Conservation (phyloP, 129 eudicot genomes). For the Oenanthe sinensis region DNA sequence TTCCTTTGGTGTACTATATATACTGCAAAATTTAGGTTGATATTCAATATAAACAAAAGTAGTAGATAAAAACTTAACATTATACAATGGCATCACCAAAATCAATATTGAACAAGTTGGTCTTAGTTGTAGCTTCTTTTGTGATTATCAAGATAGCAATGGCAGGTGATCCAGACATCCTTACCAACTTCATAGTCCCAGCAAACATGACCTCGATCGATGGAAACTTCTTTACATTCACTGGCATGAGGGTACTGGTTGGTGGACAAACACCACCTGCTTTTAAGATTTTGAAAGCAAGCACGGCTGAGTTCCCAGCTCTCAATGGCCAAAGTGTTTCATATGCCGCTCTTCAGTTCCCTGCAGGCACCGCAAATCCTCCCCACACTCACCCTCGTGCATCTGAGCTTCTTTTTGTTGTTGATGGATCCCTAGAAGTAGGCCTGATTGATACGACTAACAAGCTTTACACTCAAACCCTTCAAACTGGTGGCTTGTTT, state of each 20-base stretch:
- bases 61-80: not conserved
- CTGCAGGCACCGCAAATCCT: not conserved
- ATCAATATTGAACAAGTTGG: not conserved
- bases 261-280: not conserved
- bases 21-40: not conserved
- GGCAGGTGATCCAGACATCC: not conserved
- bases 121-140: not conserved
- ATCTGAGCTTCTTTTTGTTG: not conserved
- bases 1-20: not conserved
- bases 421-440: not conserved
- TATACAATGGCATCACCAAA: not conserved
- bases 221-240: not conserved
- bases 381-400: not conserved
- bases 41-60: not conserved
- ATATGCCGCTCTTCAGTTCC: not conserved
- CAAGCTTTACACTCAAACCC: too few species aligned
- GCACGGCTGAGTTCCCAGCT: not conserved
- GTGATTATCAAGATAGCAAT: not conserved
- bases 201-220: not conserved
- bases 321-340: conserved; percentile 3
- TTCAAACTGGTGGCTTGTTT: too few species aligned
- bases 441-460: not conserved
- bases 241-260: not conserved
- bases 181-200: not conserved
- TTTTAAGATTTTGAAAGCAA: not conserved